phyloP scores from a whole-genome alignment of 345 rosid species.

The Lumnitzera littorea region DNA sequence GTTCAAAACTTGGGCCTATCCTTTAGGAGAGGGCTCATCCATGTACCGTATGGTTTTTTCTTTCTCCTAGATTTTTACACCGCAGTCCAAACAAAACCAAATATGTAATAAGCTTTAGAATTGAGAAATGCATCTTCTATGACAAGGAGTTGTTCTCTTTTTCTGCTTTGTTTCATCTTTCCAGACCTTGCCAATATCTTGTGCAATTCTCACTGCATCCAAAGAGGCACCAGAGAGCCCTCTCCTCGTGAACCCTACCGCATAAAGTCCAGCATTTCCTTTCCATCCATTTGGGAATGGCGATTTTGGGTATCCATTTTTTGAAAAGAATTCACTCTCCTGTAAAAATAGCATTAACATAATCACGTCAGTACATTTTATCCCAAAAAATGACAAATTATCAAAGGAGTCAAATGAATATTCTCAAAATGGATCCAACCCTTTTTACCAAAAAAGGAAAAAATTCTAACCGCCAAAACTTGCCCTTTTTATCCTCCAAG shows the following conservation, averaged over 20 bases:
- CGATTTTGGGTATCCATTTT: conserved; percentile 63
- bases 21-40: conserved; percentile 9
- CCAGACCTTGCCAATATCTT: conserved; percentile 62
- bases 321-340: conserved; percentile 71
- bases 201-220: conserved; percentile 63
- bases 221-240: conserved; percentile 80
- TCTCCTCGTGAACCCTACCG: conserved; percentile 90
- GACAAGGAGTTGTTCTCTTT: conserved; percentile 51
- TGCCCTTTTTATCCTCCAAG: neutral
- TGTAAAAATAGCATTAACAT: conserved; percentile 16
- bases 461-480: conserved; percentile 17
- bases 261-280: conserved; percentile 76
- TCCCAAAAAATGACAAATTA: neutral
- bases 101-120: conserved; percentile 21
- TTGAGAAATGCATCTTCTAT: conserved; percentile 80
- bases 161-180: conserved; percentile 70
- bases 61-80: neutral
- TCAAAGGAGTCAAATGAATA: no score
- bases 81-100: no score
- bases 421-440: no score
- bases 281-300: conserved; percentile 90
- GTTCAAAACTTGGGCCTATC: conserved; percentile 2
- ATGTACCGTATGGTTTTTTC: neutral
- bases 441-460: conserved; percentile 1
- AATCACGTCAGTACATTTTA: neutral